phyloP scores from a whole-genome alignment of 805 yeast species.

The Metschnikowia noctiluminum region DNA sequence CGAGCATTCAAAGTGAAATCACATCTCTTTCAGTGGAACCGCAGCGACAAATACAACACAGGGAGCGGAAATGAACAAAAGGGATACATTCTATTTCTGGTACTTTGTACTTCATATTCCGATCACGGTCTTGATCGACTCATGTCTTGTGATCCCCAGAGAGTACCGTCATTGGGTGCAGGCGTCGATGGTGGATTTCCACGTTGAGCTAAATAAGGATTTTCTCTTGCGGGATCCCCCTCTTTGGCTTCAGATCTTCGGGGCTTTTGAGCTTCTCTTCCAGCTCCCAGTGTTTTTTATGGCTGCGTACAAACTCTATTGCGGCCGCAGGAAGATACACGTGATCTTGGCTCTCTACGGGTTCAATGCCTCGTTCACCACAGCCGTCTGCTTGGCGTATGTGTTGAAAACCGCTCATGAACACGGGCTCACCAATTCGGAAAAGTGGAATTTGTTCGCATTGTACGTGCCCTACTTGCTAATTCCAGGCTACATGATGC shows the following conservation, averaged over 20 bases:
- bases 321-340: conserved; percentile 16
- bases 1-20: neutral
- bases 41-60: too few relatives aligned
- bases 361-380: conserved; percentile 78
- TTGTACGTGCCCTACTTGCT: conserved; percentile 71
- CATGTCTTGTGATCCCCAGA: conserved; percentile 63
- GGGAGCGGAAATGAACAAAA: conserved; percentile 11
- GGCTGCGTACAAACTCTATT: conserved; percentile 30
- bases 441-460: conserved; percentile 42
- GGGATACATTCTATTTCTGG: conserved; percentile 45
- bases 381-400: conserved; percentile 65
- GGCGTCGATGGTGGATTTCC: conserved; percentile 49
- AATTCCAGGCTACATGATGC: conserved; percentile 56
- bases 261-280: conserved; percentile 63
- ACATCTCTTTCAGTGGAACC: too few relatives aligned
- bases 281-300: conserved; percentile 77
- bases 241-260: conserved; percentile 71
- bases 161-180: conserved; percentile 49
- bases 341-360: conserved; percentile 62
- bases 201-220: conserved; percentile 66
- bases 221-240: conserved; percentile 60
- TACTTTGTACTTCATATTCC: conserved; percentile 69
- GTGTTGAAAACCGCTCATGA: conserved; percentile 34
- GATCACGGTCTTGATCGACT: conserved; percentile 72
- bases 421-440: conserved; percentile 36